Evolutionary conservation across 108 stramenopile genomes (phyloP), one percentile per base, ranked within the genome.

Genomic region (Schizochytrium sp.): DNA sequence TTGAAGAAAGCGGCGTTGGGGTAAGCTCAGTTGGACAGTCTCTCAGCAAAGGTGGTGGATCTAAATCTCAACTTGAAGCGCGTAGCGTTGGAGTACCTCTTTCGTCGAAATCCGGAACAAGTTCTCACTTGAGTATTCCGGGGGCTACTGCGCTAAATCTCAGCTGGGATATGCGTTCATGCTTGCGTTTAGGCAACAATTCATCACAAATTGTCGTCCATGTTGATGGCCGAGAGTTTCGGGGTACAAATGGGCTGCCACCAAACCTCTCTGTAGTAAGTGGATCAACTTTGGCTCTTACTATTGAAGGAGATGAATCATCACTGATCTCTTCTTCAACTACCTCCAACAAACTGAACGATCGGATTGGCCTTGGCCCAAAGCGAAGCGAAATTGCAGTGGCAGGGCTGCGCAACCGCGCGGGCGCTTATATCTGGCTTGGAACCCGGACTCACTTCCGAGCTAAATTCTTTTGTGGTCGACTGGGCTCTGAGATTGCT

Each of bases 391-490:
- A 83, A 3, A 53, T 42, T 13, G 10, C 76, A 5, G 76, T 83
- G 47, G 76, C 76, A 0, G 76, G 28, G 15, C 47, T 83, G 76
- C 76, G 53, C 1, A 83, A 83, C 3, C 76, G 76, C 1, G 76
- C 76, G 28, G 76, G 76, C 5, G 76, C 76, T 10, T 83, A 83
- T 28, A 40, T 83, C n/a, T 83, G 76, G 76, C 76, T 83, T 10
- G 76, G 76, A 7, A 83, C 76, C 50, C 47, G n/a, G 47, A 10
- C 49, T 15, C 53, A 83, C 28, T 83, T 83, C 2, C 76, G 76
- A 5, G 76, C 76, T 38, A 83, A 83, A 50, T 83, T 83, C 47
- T 83, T 38, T 42, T 83, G 76, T 50, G 76, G 76, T 10, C 49
- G 76, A 50, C 13, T 38, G 5, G 49, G 15, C 17, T 83, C 76